Percentiles rank a stretch among this genome's conserved stretches.
Conservation (phyloP, 2,329 filamentous ascomycete species). For the Zymoseptoria pseudotritici region DNA sequence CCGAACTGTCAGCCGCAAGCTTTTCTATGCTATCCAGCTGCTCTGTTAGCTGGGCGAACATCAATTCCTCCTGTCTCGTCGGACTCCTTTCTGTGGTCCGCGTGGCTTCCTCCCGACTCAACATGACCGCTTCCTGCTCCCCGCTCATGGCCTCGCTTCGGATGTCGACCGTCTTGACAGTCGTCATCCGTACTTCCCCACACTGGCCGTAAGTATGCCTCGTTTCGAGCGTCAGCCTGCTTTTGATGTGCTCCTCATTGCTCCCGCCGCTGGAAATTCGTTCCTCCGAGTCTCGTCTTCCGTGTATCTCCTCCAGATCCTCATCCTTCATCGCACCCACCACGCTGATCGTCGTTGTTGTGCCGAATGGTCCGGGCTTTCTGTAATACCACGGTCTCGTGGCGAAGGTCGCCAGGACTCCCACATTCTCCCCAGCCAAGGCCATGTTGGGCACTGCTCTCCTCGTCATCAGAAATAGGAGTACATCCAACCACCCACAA, state of each 20-base stretch:
- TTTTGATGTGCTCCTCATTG: neutral
- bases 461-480: conserved; percentile 50
- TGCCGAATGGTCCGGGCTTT: conserved; percentile 18
- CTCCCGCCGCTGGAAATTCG: neutral
- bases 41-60: neutral
- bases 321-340: neutral
- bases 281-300: neutral
- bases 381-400: neutral
- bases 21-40: neutral
- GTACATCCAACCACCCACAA: conserved; percentile 51
- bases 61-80: neutral
- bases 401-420: conserved; percentile 19
- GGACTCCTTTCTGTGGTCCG: neutral
- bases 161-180: neutral
- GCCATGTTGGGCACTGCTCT: conserved; percentile 43
- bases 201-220: neutral
- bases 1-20: neutral
- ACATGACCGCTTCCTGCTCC: neutral
- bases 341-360: conserved; percentile 18
- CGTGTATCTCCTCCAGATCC: neutral
- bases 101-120: neutral
- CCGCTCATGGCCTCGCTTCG: neutral
- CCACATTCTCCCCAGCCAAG: conserved; percentile 21
- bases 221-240: neutral
- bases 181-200: neutral